Conservation (phyloP, 176 grass and related monocot species). For the Cymbopogon citratus region DNA sequence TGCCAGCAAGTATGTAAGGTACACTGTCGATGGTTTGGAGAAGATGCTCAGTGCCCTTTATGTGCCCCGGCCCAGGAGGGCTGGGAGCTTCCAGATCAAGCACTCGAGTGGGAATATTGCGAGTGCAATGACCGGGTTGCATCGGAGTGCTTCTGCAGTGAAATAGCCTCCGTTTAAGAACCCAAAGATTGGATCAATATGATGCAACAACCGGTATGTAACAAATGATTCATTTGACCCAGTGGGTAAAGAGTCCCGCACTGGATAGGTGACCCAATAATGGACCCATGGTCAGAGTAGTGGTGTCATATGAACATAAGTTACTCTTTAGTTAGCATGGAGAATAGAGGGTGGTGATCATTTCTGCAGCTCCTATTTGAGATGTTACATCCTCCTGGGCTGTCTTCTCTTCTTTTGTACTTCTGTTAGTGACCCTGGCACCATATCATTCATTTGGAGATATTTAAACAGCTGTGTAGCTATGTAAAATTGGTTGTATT, state of each 20-base stretch:
- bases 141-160: conserved; percentile 65
- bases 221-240: conserved; percentile 6
- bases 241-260: background rate
- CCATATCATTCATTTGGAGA: conserved; percentile 22
- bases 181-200: background rate
- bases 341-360: conserved; percentile 11
- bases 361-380: background rate
- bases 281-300: background rate
- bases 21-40: conserved; percentile 70
- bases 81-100: conserved; percentile 69
- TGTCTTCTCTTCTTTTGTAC: background rate
- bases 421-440: background rate
- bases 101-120: conserved; percentile 58
- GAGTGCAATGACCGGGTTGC: conserved; percentile 37
- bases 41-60: conserved; percentile 74
- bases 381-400: conserved; percentile 10
- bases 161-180: conserved; percentile 40
- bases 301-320: conserved; percentile 21
- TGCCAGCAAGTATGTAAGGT: conserved; percentile 75
- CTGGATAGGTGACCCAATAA: conserved; percentile 10
- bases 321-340: conserved; percentile 5
- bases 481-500: conserved; percentile 38
- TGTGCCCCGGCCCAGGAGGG: conserved; percentile 40
- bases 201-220: background rate
- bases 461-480: conserved; percentile 7